Conservation (phyloP, 768 basidiomycete species). For the Strobilomyces confusus region DNA sequence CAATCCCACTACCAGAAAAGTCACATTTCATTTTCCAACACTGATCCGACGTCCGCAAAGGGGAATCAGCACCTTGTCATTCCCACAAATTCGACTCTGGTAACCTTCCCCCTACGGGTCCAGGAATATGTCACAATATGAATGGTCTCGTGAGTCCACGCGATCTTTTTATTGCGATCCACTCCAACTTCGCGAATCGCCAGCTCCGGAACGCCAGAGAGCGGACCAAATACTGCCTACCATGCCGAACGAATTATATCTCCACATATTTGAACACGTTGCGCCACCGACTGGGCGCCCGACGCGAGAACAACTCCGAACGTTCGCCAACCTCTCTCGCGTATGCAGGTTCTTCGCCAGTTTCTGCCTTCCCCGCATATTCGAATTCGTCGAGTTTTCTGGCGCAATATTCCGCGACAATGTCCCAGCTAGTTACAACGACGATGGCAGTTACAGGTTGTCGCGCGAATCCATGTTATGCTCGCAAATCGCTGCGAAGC, state of each 20-base stretch:
- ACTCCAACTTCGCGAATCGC: background rate
- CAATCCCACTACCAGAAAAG: no score
- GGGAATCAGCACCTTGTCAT: no score
- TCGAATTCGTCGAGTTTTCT: conserved; percentile 27
- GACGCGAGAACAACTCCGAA: conserved; percentile 6
- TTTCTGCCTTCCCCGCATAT: conserved; percentile 38
- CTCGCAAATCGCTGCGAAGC: background rate
- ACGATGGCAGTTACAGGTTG: no score
- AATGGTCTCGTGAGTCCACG: no score
- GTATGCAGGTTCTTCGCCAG: conserved; percentile 44
- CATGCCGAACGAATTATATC: conserved; percentile 44
- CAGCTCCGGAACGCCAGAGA: conserved; percentile 27
- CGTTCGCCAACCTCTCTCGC: conserved; percentile 29
- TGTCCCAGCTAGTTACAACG: no score
- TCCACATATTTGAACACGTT: conserved; percentile 35
- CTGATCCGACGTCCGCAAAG: no score
- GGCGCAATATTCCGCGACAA: background rate
- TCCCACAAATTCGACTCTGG: no score
- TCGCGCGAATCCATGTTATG: background rate
- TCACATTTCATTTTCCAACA: no score
- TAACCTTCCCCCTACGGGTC: no score
- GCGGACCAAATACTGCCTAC: conserved; percentile 16
- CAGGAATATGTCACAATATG: no score
- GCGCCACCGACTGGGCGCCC: conserved; percentile 14
- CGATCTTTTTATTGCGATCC: no score